Conservation (phyloP, 2,329 filamentous ascomycete genomes). For the Paecilomyces sp. region DNA sequence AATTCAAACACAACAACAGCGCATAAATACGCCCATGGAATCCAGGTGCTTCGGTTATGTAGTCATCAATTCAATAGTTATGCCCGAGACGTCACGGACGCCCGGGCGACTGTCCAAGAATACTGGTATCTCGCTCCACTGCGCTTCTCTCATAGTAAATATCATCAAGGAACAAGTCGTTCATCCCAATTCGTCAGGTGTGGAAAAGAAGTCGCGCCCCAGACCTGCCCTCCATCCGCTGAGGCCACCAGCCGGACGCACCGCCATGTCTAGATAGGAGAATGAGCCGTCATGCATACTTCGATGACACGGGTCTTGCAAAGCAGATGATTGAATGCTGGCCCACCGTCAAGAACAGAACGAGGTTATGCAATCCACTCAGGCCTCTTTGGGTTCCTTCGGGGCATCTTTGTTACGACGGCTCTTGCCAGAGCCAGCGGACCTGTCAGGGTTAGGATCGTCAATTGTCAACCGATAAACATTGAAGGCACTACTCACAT, state of each 20-base stretch:
- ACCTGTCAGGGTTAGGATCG: conserved; percentile 18
- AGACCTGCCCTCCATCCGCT: not conserved
- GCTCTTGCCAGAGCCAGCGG: conserved; percentile 29
- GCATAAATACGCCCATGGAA: conserved; percentile 1
- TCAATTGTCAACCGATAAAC: not conserved
- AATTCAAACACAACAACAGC: not conserved
- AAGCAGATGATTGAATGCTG: not conserved
- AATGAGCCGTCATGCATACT: not conserved
- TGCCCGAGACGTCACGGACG: conserved; percentile 20
- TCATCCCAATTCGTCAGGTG: conserved; percentile 1
- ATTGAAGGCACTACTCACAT: conserved; percentile 61
- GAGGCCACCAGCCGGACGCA: not conserved
- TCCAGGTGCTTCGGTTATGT: conserved; percentile 16
- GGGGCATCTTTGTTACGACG: conserved; percentile 23
- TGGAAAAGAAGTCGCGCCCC: not conserved
- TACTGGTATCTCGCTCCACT: conserved; percentile 11
- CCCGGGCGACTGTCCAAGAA: conserved; percentile 13
- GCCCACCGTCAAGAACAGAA: not conserved
- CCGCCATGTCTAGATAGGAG: not conserved
- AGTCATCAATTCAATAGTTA: conserved; percentile 20
- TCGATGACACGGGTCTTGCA: not conserved
- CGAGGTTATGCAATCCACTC: not conserved
- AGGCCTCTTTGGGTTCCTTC: not conserved
- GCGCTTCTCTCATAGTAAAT: conserved; percentile 4
- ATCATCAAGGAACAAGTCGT: conserved; percentile 2